Conservation (phyloP, 2,329 filamentous ascomycete genomes). For the Lecanicillium sp. region DNA sequence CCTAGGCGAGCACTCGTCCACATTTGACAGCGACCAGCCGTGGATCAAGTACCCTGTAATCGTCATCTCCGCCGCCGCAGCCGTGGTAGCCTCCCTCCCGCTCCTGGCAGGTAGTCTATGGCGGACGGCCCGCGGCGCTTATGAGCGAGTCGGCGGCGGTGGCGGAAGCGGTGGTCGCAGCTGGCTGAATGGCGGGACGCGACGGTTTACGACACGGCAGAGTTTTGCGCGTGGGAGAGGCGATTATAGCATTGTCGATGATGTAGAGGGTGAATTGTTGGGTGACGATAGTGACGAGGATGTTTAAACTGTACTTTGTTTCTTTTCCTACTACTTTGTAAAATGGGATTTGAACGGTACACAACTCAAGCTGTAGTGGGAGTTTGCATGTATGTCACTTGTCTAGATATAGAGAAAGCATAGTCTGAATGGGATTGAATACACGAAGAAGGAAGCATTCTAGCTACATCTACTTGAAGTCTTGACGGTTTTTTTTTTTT, state of each 20-base stretch:
- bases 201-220: constrained; percentile 78
- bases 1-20: constrained; percentile 59
- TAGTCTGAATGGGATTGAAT: too few species aligned
- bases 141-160: constrained; percentile 41
- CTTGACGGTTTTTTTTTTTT: too few species aligned
- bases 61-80: constrained; percentile 55
- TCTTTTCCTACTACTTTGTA: too few species aligned
- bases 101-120: constrained; percentile 65
- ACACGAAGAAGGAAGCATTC: too few species aligned
- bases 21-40: constrained; percentile 60
- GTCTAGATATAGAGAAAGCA: too few species aligned
- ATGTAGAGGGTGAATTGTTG: constrained; percentile 88
- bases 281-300: constrained; percentile 94
- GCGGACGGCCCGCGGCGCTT: constrained; percentile 49
- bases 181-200: constrained; percentile 46
- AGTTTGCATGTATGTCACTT: too few species aligned
- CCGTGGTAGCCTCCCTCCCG: constrained; percentile 55
- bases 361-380: too few species aligned
- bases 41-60: constrained; percentile 80
- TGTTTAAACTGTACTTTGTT: too few species aligned
- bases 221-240: constrained; percentile 80
- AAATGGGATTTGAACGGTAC: too few species aligned
- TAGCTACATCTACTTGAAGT: too few species aligned
- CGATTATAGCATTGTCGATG: constrained; percentile 84
- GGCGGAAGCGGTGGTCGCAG: constrained; percentile 37